Base-by-base conservation (phyloP, 2,329 filamentous ascomycete genomes). In the Westerdykella ornata region DNA sequence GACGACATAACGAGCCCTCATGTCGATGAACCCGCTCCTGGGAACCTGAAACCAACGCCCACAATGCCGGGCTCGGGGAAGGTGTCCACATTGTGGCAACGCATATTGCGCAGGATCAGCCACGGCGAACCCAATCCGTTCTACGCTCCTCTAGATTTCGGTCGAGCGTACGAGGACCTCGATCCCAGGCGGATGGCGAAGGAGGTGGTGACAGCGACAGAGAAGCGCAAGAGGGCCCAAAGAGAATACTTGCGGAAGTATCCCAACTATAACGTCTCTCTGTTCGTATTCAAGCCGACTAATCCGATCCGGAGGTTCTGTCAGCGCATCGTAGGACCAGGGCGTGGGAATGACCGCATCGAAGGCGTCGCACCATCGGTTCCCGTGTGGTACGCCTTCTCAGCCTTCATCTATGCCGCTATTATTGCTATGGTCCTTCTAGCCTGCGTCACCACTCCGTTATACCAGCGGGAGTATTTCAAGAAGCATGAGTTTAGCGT, bases 351-450 rank as follows among this genome's bases (percentile, higher is more conserved):
- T 34, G 85, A 94, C 62, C 82, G 92, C 34, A 84, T 94, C 48
- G 87, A 97, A 64, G 92, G 92, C 12, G 80, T 94, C 1, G 82
- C 88, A 45, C 92, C 92, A 0, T 90, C 92, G 53, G 88, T 88
- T 51, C 79, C 85, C 4, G 75, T 92, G 7, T 98, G 92, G 89
- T 96, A 95, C 61, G 73, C 80, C 0, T 94, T 97, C 63, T 96
- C 92, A 1, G 87, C 88, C 3, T 85, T 98, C 55, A 86, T 97
- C 41, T 98, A 98, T 63, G 81, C 84, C 17, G 85, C 87, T 12
- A 96, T 98, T 48, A 86, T 97, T 32, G 86, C 88, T 38, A 98
- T 98, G 94, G 92, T 98, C n/a, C 68, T 96, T 34, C 76, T 98
- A 38, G 92, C 92, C 20, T 98, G 90, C 59, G 75, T 97, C 38